Base-by-base conservation (phyloP, 352 stramenopile genomes). In the Phytophthora cajani region DNA sequence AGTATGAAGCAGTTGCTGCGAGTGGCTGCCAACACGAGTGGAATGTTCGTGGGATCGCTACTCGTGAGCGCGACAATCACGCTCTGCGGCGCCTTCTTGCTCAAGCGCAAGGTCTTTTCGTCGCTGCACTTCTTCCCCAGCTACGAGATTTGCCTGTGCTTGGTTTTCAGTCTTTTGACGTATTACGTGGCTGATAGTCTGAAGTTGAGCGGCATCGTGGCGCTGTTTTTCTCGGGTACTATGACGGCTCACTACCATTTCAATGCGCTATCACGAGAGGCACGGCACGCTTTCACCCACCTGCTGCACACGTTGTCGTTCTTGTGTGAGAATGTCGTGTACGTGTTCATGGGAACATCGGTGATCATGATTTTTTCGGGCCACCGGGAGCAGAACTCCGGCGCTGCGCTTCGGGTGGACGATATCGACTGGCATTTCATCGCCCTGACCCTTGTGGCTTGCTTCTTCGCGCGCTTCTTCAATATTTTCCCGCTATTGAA, bases 221-320 rank as follows among this genome's bases (percentile, higher is more conserved):
- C 92, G 38, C 89, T 98, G 9, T 93, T 98, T 38, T 98, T 99
- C 74, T 97, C 91, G 8, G 96, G 88, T 32, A 94, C 87, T 1
- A 93, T 94, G 82, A 95, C 88, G 14, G 86, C 88, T 49, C 88
- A 95, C 65, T 95, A 95, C 62, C 88, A 95, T 66, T 95, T 94
- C 66, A 87, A 95, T 74, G 89, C 79, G 58, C 80, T 95, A 52
- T 93, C 85, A 58, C 82, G 84, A 51, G 87, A 87, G 19, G 88
- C 85, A 23, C 86, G 91, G 62, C 88, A 94, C 60, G 83, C 88
- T 53, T 94, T 95, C 69, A 92, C 81, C 33, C 88, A 95, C 64
- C 72, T 95, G 67, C 79, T 95, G 6, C 88, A 94, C 69, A 95
- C 85, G 1, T 58, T 88, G 10, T 79, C 88, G 33, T 95, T 95